These are phyloP conservation scores for Aegle marmelos DNA, from an alignment of 345 rosid species.

Conservation along the genomic window DNA sequence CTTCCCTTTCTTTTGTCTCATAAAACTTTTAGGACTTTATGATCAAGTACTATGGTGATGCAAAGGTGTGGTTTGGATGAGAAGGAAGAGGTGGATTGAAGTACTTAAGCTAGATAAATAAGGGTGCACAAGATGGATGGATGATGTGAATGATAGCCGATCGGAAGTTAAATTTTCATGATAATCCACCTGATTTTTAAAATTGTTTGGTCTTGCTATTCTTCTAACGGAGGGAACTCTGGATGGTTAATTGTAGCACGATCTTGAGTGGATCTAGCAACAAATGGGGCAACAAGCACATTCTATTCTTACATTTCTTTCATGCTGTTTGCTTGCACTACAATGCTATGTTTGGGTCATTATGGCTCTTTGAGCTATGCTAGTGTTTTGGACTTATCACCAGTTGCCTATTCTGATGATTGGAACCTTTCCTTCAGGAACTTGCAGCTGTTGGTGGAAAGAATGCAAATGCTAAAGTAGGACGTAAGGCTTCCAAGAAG, in stretches of 20 bases:
- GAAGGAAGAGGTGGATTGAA: neutral
- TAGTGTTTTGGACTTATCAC: neutral
- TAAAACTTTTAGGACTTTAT: neutral
- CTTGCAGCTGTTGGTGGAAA: slow-evolving; percentile 79
- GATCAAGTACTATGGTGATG: neutral
- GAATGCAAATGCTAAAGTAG: slow-evolving; percentile 55
- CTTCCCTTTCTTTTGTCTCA: neutral
- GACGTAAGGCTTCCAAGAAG: slow-evolving; percentile 72
- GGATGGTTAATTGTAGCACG: neutral
- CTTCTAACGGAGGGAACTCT: neutral
- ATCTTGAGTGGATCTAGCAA: neutral
- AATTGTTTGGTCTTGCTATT: neutral
- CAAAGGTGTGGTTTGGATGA: neutral
- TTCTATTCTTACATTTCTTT: neutral
- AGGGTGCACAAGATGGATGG: neutral
- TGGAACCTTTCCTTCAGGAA: slow-evolving; percentile 46
- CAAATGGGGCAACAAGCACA: neutral
- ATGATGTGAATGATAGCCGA: neutral
- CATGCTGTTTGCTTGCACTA: neutral
- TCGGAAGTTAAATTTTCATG: neutral
- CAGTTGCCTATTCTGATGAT: slow-evolving; percentile 13
- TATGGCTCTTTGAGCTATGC: neutral
- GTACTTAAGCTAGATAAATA: neutral
- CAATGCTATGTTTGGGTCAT: neutral
- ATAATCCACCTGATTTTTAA: neutral